A percentile compares a stretch with the other conserved stretches of the same genome.
Conservation (phyloP, 345 rosid species). For the Salix caprea region DNA sequence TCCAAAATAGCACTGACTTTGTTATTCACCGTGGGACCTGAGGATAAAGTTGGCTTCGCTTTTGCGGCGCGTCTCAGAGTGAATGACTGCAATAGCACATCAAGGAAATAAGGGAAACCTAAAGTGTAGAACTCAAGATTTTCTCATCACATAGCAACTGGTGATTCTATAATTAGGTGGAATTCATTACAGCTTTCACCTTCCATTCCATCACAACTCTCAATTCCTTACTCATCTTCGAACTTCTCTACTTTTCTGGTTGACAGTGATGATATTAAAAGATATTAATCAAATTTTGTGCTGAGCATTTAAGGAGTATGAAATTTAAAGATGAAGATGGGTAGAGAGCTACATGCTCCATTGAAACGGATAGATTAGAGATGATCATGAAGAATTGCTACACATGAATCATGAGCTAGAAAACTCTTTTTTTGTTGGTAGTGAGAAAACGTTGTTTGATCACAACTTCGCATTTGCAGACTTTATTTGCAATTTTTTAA, state of each 20-base stretch:
- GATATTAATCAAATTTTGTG: not conserved
- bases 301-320: not conserved
- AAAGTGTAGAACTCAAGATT: not conserved
- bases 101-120: not conserved
- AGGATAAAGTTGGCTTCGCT: slow-evolving; percentile 32
- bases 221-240: not conserved
- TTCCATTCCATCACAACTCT: not conserved
- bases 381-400: not conserved
- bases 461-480: not conserved
- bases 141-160: not conserved
- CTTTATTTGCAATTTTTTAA: not conserved
- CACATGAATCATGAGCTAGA: not conserved
- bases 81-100: slow-evolving; percentile 51
- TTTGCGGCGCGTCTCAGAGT: slow-evolving; percentile 56
- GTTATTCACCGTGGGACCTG: slow-evolving; percentile 44
- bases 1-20: slow-evolving; percentile 75
- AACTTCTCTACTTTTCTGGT: not conserved
- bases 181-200: not conserved
- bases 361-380: not conserved
- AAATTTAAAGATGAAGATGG: not conserved
- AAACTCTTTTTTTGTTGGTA: not conserved
- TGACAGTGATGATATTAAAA: not conserved
- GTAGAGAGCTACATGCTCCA: not conserved
- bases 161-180: not conserved
- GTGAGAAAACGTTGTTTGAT: not conserved